Base-by-base conservation (phyloP, 371 early-diverging fungal genomes). In the Dichotomocladium elegans region DNA sequence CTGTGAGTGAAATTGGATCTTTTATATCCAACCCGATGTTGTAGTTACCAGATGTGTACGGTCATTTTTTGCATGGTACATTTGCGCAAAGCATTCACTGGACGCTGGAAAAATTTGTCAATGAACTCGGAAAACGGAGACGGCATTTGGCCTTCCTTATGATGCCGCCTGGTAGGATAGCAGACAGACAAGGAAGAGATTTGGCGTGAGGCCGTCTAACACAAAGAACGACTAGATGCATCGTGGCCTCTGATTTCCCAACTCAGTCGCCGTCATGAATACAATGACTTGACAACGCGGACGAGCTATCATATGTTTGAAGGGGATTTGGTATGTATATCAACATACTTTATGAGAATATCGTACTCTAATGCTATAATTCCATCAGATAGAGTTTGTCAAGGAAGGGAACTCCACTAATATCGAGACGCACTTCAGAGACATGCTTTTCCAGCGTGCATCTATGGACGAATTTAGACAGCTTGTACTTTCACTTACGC, bases 241-340 rank as follows among this genome's bases (percentile, higher is more conserved):
- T 83, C 87, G 2, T 90, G 90, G 90, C 90, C 90, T 42, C 63
- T 90, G 30, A 87, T 90, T 27, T 86, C 90, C 3, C 86, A 87
- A 45, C 70, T 88, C 55, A 89, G 89, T 37, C 79, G 88, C 44
- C 69, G 84, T 24, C 88, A 88, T 40, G 87, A 86, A 54, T 87
- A 81, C 60, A 88, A 87, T 51, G 86, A 86, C 46, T 69, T 89
- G 45, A 75, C 80, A 3, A 81, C 80, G 22, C 65, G 83, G 33
- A 78, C 77, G 33, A 79, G 74, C 22, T 80, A 73, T 29, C 74
- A 79, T 35, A 75, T 81, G 71, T 81, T 83, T 64, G 74, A 77
- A 62, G 77, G 77, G 1, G 77, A 77, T 63, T 40, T 77, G 59
- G 74, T 77, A 68, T 47, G 33, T 34, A 8, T 10, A 12, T 15